A percentile compares a stretch with the other conserved stretches of the same genome.
Conservation (phyloP, 2,329 filamentous ascomycete genomes). For the Aspergillus fructus region DNA sequence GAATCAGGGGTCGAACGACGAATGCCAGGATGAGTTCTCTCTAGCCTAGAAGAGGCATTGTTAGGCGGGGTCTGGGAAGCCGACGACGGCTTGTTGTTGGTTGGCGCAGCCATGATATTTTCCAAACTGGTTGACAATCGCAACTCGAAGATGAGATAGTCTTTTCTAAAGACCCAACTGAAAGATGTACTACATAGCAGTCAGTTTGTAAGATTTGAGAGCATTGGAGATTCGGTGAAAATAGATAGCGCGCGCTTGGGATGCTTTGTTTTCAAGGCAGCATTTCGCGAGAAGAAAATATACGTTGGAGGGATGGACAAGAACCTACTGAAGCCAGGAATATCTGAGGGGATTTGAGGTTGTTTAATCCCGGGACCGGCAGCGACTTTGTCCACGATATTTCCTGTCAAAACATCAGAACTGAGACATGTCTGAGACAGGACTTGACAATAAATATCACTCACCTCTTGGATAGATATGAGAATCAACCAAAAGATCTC, state of each 20-base stretch:
- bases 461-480: neutral
- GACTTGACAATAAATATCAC: neutral
- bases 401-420: neutral
- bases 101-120: conserved; percentile 43
- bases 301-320: neutral
- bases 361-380: neutral
- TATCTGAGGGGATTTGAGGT: conserved; percentile 2
- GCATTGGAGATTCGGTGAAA: neutral
- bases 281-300: neutral
- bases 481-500: neutral
- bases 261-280: neutral
- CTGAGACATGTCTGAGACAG: neutral
- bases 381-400: neutral
- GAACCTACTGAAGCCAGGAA: neutral
- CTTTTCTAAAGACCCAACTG: neutral
- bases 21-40: conserved; percentile 67
- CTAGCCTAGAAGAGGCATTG: conserved; percentile 66
- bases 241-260: neutral
- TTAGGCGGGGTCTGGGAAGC: conserved; percentile 50
- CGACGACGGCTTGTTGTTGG: conserved; percentile 29
- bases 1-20: conserved; percentile 90
- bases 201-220: neutral
- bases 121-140: conserved; percentile 27
- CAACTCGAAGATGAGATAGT: conserved; percentile 10
- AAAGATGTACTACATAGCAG: neutral